Base-by-base conservation (phyloP, 2,329 filamentous ascomycete genomes). In the Ceratocystis lukuohia region DNA sequence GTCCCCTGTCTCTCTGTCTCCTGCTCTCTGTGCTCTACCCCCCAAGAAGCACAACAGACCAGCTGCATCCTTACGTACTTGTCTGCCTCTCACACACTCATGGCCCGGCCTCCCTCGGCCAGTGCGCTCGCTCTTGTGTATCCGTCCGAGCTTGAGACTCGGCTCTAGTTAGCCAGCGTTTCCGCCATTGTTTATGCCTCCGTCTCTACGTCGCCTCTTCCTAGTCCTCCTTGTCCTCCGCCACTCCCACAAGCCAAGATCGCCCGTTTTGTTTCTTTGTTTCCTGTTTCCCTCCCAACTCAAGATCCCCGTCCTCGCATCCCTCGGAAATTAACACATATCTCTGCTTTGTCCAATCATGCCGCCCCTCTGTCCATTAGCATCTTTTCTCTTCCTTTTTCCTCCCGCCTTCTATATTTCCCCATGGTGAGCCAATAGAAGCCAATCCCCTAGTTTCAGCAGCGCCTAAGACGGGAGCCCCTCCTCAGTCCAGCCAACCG, bases 141-240 rank as follows among this genome's bases (percentile, higher is more conserved):
- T 59, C 53, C 53, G 53, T 59, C 53, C 33, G 28, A 59, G 53
- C 53, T 59, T 25, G 22, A 1, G 53, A 59, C 25, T 59, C 53
- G 53, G 53, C 53, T 33, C 28, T 17, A 17, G 22, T 22, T 59
- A 7, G 53, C 48, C 15, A 25, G 45, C 20, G 45, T 48, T 17
- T 25, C 20, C 20, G 0, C 8, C 48, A 12, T 15, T 28, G 3
- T 17, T 25, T 53, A 25, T 53, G 20, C 46, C n/a, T 12, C 37
- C 37, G 37, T 41, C 37, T 41, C 37, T 41, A 41, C 10, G 10
- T 41, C 37, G 37, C 0, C 37, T 41, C 37, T 41, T 41, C 37
- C 37, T 0, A 41, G 37, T 41, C 37, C 37, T 41, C 0, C 37
- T 41, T 41, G 37, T 41, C n/a, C 45, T 48, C 45, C n/a, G 1